Base-by-base conservation (phyloP, 2,329 filamentous ascomycete genomes). In the Geosmithia putterillii region DNA sequence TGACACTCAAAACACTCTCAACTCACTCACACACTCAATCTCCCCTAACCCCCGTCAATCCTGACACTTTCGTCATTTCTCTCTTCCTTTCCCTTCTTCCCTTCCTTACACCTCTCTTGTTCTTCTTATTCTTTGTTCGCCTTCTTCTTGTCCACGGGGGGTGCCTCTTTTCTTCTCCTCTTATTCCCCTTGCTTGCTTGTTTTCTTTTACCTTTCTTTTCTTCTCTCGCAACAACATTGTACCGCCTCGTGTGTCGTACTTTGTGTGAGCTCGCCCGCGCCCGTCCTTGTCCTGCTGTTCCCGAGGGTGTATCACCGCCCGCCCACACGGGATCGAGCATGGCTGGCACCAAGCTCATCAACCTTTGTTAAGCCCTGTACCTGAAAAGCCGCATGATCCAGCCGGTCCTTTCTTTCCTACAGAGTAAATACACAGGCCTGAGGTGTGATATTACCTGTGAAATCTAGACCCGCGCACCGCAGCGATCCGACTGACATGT, bases 121-220 rank as follows among this genome's bases (percentile, higher is more conserved):
- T 20, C 12, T 39, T 12, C 22, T 22, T 22, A 35, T 32, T 38
- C 38, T 28, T 37, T 34, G 15, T n/a, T 22, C 18, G 14, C 22
- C 22, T 22, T 39, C 17, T 39, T 38, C n/a, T n/a, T n/a, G n/a
- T n/a, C n/a, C n/a, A n/a, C n/a, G 14, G 21, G 12, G 18, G 25
- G 25, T 28, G 9, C 18, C 23, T 22, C 19, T 44, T 46, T 43
- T 45, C 38, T 45, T 42, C 38, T 25, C 18, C 42, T 42, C 39
- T 42, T 32, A 7, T 38, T 45, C 28, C 34, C 32, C 25, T 19
- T 41, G 42, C 38, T 22, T 12, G 36, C 28, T 19, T 42, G 17
- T n/a, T 42, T 42, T n/a, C n/a, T n/a, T n/a, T n/a, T n/a, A n/a
- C n/a, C n/a, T n/a, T n/a, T n/a, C n/a, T n/a, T n/a, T n/a, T n/a